These are phyloP conservation scores for Xylaria sp. DNA, from an alignment of 2,329 filamentous ascomycete species.

Conservation along the genomic window DNA sequence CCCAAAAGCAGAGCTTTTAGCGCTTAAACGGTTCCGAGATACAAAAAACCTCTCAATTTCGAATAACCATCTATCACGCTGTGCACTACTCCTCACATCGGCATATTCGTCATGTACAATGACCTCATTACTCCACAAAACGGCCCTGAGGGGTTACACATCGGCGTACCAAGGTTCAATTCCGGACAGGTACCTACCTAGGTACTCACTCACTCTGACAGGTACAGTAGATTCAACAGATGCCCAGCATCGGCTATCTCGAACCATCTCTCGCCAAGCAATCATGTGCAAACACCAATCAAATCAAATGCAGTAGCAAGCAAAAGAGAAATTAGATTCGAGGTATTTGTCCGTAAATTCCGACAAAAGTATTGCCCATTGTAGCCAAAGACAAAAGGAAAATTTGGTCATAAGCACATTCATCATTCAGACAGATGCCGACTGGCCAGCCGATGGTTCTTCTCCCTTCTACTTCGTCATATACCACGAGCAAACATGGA, in stretches of 20 bases:
- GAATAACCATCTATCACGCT: too few relatives aligned
- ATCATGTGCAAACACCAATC: not conserved
- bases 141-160: not conserved
- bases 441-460: not conserved
- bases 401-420: constrained; percentile 23
- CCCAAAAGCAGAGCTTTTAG: too few relatives aligned
- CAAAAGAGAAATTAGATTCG: not conserved
- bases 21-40: too few relatives aligned
- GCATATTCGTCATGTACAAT: constrained; percentile 24
- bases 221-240: not conserved
- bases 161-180: not conserved
- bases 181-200: not conserved
- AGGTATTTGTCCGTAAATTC: not conserved
- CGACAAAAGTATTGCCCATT: not conserved
- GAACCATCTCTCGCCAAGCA: constrained; percentile 2
- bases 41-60: too few relatives aligned
- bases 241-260: constrained; percentile 31
- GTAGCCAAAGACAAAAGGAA: constrained; percentile 6
- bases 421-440: constrained; percentile 13
- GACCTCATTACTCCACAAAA: constrained; percentile 20
- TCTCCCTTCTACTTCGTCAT: not conserved
- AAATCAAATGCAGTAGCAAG: not conserved
- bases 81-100: not conserved
- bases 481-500: not conserved
- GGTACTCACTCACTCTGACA: not conserved